phyloP scores from a whole-genome alignment of 2,329 filamentous ascomycete genomes.

The Penicillium janthinellum region DNA sequence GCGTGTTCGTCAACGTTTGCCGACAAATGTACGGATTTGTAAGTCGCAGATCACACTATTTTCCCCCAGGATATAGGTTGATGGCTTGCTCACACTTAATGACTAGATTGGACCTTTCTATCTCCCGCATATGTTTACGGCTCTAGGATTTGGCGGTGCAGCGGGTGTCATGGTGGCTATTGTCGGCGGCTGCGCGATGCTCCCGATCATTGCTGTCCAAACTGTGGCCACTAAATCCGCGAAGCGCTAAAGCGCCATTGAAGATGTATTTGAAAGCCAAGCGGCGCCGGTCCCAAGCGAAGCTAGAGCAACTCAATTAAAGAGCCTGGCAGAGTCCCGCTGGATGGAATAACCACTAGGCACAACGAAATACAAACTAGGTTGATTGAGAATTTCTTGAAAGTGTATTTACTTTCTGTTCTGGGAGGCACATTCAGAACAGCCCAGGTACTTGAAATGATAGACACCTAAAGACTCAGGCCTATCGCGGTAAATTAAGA shows the following conservation, averaged over 20 bases:
- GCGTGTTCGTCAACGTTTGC: slow-evolving; percentile 61
- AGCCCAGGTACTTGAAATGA: background rate
- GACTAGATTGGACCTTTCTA: slow-evolving; percentile 31
- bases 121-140: slow-evolving; percentile 45
- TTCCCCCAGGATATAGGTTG: background rate
- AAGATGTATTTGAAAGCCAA: background rate
- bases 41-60: slow-evolving; percentile 21
- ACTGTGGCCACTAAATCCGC: slow-evolving; percentile 15
- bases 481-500: background rate
- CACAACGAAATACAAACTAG: background rate
- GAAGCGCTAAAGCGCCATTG: background rate
- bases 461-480: background rate
- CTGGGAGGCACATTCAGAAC: background rate
- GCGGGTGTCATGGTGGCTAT: slow-evolving; percentile 42
- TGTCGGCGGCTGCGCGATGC: slow-evolving; percentile 36
- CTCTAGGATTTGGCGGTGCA: slow-evolving; percentile 35
- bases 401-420: background rate
- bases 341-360: no score
- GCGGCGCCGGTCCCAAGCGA: background rate
- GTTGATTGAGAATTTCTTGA: background rate
- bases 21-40: slow-evolving; percentile 59
- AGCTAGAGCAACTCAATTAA: background rate
- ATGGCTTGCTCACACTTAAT: background rate
- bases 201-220: slow-evolving; percentile 38
- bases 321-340: no score